A percentile compares a stretch with the other conserved stretches of the same genome.
Conservation (phyloP, 2,329 filamentous ascomycete species). For the Alternaria sp. region DNA sequence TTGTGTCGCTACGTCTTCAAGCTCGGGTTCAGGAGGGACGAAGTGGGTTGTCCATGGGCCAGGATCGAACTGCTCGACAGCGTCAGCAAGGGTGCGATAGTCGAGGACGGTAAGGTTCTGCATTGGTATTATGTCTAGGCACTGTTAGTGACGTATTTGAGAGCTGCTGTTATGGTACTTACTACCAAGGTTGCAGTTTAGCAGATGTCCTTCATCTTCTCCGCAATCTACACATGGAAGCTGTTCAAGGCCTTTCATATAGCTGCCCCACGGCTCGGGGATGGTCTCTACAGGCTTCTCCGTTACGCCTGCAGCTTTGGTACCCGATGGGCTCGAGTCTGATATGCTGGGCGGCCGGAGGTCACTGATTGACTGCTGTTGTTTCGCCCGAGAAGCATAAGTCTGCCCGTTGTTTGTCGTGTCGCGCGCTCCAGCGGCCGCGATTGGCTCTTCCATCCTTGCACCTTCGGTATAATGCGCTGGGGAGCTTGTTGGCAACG, state of each 20-base stretch:
- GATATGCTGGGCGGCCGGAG: too few relatives aligned
- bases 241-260: neutral
- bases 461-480: neutral
- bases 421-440: neutral
- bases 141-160: neutral
- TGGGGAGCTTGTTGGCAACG: neutral
- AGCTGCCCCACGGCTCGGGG: neutral
- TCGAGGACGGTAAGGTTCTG: conserved; percentile 17
- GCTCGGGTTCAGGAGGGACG: conserved; percentile 3
- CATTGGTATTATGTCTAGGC: conserved; percentile 12
- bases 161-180: neutral
- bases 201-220: conserved; percentile 11
- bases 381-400: neutral
- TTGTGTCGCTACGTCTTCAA: conserved; percentile 7
- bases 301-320: too few relatives aligned
- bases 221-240: conserved; percentile 39
- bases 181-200: conserved; percentile 31
- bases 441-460: neutral
- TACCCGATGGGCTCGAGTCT: rapidly evolving
- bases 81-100: conserved; percentile 18
- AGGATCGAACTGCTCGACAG: conserved; percentile 29
- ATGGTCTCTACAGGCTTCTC: neutral
- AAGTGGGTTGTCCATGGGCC: conserved; percentile 32
- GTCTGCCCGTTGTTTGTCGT: neutral
- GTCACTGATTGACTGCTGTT: neutral